phyloP scores from a whole-genome alignment of 148 eudicot species.

The Spergularia marina region DNA sequence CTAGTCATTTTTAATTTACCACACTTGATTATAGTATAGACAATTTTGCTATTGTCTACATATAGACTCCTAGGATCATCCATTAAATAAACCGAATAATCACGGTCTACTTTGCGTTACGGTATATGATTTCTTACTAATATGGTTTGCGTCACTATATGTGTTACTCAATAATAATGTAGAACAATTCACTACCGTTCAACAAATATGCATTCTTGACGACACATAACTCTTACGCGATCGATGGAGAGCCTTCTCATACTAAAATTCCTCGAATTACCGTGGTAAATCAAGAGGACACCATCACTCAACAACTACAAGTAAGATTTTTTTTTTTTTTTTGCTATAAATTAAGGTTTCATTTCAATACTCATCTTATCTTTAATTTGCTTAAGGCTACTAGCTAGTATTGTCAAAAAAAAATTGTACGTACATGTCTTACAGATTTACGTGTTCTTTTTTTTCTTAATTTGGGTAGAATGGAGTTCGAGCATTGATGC shows the following conservation, averaged over 20 bases:
- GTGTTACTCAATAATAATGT: neutral
- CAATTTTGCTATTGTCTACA: no score
- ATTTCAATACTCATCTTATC: neutral
- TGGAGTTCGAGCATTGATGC: conserved; percentile 86
- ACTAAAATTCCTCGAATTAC: conserved; percentile 58
- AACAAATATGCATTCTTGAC: conserved; percentile 85
- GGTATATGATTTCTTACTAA: no score
- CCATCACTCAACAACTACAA: conserved; percentile 58
- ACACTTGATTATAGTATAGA: no score
- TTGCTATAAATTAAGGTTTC: neutral
- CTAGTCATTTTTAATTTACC: no score
- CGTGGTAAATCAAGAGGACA: conserved; percentile 63
- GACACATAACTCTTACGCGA: conserved; percentile 75
- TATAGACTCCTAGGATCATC: no score
- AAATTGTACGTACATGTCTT: neutral
- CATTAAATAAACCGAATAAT: no score
- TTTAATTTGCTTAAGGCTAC: neutral
- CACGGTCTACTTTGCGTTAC: no score
- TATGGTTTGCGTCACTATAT: no score
- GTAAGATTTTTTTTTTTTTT: conserved; percentile 31
- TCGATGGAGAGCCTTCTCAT: conserved; percentile 52
- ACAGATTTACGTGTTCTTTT: no score
- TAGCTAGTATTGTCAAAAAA: no score
- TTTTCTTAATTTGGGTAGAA: conserved; percentile 30
- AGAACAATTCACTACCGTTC: conserved; percentile 83